Evolutionary conservation across 257 asterid genomes (phyloP).

Genomic region (Salvia hispanica): DNA sequence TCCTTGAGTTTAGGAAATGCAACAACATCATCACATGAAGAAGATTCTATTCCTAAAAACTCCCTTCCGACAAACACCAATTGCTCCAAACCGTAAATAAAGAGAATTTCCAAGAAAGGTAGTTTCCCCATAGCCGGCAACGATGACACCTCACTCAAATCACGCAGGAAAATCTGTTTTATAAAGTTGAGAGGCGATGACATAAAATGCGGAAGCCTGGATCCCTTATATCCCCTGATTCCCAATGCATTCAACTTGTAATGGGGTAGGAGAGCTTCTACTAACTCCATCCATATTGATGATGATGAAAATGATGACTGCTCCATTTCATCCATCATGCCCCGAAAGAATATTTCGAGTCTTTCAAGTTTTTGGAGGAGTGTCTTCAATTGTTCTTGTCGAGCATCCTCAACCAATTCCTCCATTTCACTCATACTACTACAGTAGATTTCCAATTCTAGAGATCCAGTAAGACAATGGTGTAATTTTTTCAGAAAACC

Average conservation of each 20-base stretch:
- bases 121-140: constrained; percentile 21
- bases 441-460: no score
- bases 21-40: neutral
- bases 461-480: neutral
- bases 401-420: no score
- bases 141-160: neutral
- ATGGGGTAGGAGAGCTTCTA: constrained; percentile 31
- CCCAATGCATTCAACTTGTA: neutral
- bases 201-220: neutral
- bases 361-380: neutral
- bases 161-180: neutral
- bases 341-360: no score
- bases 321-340: neutral
- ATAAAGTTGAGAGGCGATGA: neutral
- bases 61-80: constrained; percentile 1
- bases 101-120: neutral
- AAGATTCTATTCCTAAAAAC: constrained; percentile 26
- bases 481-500: constrained; percentile 26
- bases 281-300: neutral
- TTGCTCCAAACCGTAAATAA: neutral
- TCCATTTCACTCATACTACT: no score
- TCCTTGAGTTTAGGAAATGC: constrained; percentile 34
- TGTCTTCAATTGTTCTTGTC: constrained; percentile 13
- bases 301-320: no score
- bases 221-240: neutral